Conservation (phyloP, 2,329 filamentous ascomycete species). For the Beauveria varroae region DNA sequence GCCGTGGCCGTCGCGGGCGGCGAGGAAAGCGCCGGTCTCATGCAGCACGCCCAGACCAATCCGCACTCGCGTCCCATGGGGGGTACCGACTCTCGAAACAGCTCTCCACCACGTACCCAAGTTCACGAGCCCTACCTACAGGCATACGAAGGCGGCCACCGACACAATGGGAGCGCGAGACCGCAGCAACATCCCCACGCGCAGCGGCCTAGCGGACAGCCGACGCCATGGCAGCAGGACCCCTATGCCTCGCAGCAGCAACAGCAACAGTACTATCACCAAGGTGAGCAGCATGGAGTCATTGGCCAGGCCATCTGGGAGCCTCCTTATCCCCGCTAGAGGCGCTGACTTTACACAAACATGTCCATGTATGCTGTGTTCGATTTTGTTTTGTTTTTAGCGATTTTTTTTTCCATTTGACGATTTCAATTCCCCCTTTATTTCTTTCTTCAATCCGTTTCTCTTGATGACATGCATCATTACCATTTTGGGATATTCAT, state of each 20-base stretch:
- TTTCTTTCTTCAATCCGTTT: too few relatives aligned
- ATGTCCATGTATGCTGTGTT: neutral
- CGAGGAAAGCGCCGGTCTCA: slow-evolving; percentile 37
- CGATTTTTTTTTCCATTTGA: neutral
- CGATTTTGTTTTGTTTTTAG: neutral
- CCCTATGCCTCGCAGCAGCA: slow-evolving; percentile 3
- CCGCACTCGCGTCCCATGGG: slow-evolving; percentile 14
- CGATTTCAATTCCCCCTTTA: too few relatives aligned
- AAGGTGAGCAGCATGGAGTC: slow-evolving; percentile 8
- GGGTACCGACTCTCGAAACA: neutral
- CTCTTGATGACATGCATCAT: too few relatives aligned
- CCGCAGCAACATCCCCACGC: slow-evolving; percentile 5
- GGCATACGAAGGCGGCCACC: neutral
- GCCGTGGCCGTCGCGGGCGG: slow-evolving; percentile 15
- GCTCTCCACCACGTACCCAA: slow-evolving; percentile 1
- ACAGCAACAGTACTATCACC: neutral
- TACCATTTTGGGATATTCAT: too few relatives aligned
- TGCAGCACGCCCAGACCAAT: slow-evolving; percentile 29
- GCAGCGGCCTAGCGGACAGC: slow-evolving; percentile 1
- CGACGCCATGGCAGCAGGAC: neutral
- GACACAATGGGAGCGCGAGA: neutral
- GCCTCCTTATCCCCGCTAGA: slow-evolving; percentile 5
- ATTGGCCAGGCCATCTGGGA: slow-evolving; percentile 12
- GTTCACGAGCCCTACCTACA: slow-evolving; percentile 8
- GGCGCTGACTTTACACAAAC: neutral